Percentiles rank a stretch among this genome's conserved stretches.
Evolutionary conservation across 2,329 filamentous ascomycete genomes (phyloP).

Genomic region (Hypomyces perniciosus): DNA sequence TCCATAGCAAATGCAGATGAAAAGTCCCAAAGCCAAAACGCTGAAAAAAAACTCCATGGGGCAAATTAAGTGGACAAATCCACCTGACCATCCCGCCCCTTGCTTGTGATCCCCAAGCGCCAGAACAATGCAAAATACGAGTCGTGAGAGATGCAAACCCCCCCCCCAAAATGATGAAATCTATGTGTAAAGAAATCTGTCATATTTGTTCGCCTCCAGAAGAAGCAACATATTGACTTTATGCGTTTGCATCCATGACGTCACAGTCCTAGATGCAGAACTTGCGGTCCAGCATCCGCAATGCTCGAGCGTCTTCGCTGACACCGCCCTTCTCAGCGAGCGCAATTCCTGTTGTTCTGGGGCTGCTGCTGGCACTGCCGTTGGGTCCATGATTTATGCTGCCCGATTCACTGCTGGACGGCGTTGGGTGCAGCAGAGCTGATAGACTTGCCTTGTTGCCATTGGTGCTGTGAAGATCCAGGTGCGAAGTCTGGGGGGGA

Average conservation of each 20-base stretch:
- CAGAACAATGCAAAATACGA: constrained; percentile 9
- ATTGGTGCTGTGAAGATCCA: constrained; percentile 23
- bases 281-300: constrained; percentile 60
- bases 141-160: not conserved
- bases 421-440: constrained; percentile 46
- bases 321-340: constrained; percentile 37
- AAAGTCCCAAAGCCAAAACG: not conserved
- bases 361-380: constrained; percentile 38
- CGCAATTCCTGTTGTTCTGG: constrained; percentile 22
- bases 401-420: constrained; percentile 39
- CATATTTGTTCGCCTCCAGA: not conserved
- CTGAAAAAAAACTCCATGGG: not conserved
- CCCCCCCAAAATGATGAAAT: not conserved
- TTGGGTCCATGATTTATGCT: constrained; percentile 38
- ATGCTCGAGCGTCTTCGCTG: constrained; percentile 57
- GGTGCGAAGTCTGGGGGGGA: constrained; percentile 38
- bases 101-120: not conserved
- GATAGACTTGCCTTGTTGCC: constrained; percentile 41
- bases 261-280: constrained; percentile 33
- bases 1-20: not conserved
- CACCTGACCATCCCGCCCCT: not conserved
- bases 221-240: not conserved
- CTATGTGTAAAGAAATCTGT: not conserved
- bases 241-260: not conserved
- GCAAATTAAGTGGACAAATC: not conserved